A percentile compares a stretch with the other conserved stretches of the same genome.
Evolutionary conservation across 2,329 filamentous ascomycete species (phyloP).

Genomic region (Monosporascus sp.): DNA sequence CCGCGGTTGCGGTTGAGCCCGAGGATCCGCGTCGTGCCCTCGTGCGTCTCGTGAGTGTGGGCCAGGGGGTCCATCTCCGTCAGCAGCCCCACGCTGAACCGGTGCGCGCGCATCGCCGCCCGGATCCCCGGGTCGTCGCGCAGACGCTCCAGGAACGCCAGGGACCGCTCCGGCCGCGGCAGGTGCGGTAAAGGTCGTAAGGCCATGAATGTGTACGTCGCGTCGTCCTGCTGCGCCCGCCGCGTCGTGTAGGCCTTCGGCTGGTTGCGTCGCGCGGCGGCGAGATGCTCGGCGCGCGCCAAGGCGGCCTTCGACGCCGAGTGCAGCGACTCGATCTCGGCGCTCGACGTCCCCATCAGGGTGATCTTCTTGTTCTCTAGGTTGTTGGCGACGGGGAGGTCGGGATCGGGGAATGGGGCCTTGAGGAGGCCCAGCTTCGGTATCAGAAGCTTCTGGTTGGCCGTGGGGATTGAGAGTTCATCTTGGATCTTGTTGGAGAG

Average conservation of each 20-base stretch:
- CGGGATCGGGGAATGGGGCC: slow-evolving; percentile 56
- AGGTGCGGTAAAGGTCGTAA: slow-evolving; percentile 73
- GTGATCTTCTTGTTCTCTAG: slow-evolving; percentile 56
- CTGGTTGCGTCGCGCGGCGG: slow-evolving; percentile 25
- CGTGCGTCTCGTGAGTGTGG: slow-evolving; percentile 68
- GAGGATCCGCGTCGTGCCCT: slow-evolving; percentile 69
- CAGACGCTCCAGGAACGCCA: slow-evolving; percentile 69
- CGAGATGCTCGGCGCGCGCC: slow-evolving; percentile 39
- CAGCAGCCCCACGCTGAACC: slow-evolving; percentile 77
- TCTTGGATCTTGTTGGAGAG: slow-evolving; percentile 55
- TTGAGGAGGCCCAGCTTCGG: slow-evolving; percentile 62
- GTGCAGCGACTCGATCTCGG: slow-evolving; percentile 54
- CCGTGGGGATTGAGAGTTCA: slow-evolving; percentile 52
- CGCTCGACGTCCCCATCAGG: slow-evolving; percentile 58
- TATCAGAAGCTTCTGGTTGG: slow-evolving; percentile 65
- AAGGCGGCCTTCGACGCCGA: slow-evolving; percentile 44
- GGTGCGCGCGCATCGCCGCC: slow-evolving; percentile 75
- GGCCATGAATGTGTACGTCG: slow-evolving; percentile 74
- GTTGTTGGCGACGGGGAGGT: slow-evolving; percentile 39
- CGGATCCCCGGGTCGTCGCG: slow-evolving; percentile 81
- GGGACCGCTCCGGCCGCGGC: slow-evolving; percentile 67
- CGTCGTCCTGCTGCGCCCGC: slow-evolving; percentile 45
- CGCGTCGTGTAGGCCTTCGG: slow-evolving; percentile 22
- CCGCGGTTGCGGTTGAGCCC: slow-evolving; percentile 85
- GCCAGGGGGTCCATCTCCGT: slow-evolving; percentile 93